Evolutionary conservation across 371 early-diverging fungal genomes (phyloP).

Genomic region (Mucor saturninus): DNA sequence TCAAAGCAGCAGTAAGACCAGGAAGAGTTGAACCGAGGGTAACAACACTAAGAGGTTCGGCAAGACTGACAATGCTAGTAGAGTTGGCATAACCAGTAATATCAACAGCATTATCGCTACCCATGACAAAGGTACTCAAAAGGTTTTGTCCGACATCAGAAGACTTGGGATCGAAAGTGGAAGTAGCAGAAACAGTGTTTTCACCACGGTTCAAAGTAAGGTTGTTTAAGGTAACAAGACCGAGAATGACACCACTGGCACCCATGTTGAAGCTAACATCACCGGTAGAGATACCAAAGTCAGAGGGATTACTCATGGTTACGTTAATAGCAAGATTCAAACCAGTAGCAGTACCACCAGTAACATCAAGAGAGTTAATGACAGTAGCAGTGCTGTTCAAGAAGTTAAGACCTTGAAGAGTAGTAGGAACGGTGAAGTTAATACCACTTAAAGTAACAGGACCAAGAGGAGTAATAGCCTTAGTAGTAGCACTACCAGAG

Average conservation of each 20-base stretch:
- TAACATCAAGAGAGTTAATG: slow-evolving; percentile 63
- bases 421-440: slow-evolving; percentile 59
- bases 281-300: slow-evolving; percentile 60
- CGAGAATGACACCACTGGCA: slow-evolving; percentile 47
- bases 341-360: slow-evolving; percentile 55
- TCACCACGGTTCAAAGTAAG: slow-evolving; percentile 55
- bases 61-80: slow-evolving; percentile 53
- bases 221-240: slow-evolving; percentile 54
- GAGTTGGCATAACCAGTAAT: slow-evolving; percentile 55
- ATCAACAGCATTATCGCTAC: slow-evolving; percentile 52
- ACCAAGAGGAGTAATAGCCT: slow-evolving; percentile 64
- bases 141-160: slow-evolving; percentile 58
- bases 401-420: slow-evolving; percentile 63
- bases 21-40: slow-evolving; percentile 56
- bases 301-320: slow-evolving; percentile 64
- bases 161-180: slow-evolving; percentile 55
- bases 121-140: slow-evolving; percentile 59
- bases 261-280: slow-evolving; percentile 55
- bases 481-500: slow-evolving; percentile 56
- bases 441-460: slow-evolving; percentile 58
- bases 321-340: slow-evolving; percentile 58
- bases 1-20: slow-evolving; percentile 51
- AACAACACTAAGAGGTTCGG: slow-evolving; percentile 49
- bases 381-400: slow-evolving; percentile 61
- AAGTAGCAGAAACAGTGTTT: slow-evolving; percentile 52